Evolutionary conservation across 768 basidiomycete species (phyloP), one percentile per base, ranked within the genome.

Genomic region (Stropharia rugosoannulata): DNA sequence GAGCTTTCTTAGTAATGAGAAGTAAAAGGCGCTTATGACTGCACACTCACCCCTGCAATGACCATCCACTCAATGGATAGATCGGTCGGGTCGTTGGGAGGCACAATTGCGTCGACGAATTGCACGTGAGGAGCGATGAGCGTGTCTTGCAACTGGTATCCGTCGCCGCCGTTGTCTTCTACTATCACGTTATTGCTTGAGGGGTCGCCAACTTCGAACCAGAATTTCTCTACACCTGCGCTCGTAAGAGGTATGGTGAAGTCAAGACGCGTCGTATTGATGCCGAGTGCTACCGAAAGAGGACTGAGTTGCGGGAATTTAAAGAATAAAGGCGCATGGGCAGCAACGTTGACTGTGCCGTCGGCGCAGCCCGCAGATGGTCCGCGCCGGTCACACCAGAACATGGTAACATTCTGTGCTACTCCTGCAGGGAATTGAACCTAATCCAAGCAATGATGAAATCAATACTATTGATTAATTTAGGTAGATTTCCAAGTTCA

Each of bases 381-480:
- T 13, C 53, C 53, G n/a, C 35, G n/a, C 22, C 53, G 53, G 37
- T 54, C 53, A n/a, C 53, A 54, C 53, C 53, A 54, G 45, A 54
- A 54, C 12, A 54, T 12, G 9, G 38, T 37, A 5, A 54, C 45
- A 29, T 46, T 46, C 10, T 29, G 45, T n/a, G 22, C 13, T 27
- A 29, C 22, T 6, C 45, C 45, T 10, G 45, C 5, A 22, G 36
- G 51, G 40, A 15, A 42, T 18, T 35, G 51, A 41, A 32, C 19
- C 49, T 32, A 27, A 9, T 13, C 7, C 29, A 43, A 10, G 18
- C 13, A 27, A 8, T 52, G 43, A 11, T 10, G 39, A 5, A 19
- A 43, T 27, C 51, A 37, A 38, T 18, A 12, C 12, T 3, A 12
- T 19, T 18, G 10, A 13, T 15, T 5, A 1, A 3, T 37, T 11